Percentiles rank a stretch among this genome's conserved stretches.
These are phyloP conservation scores for Neurospora sp. DNA, from an alignment of 495 filamentous ascomycete genomes.

Conservation along the genomic window DNA sequence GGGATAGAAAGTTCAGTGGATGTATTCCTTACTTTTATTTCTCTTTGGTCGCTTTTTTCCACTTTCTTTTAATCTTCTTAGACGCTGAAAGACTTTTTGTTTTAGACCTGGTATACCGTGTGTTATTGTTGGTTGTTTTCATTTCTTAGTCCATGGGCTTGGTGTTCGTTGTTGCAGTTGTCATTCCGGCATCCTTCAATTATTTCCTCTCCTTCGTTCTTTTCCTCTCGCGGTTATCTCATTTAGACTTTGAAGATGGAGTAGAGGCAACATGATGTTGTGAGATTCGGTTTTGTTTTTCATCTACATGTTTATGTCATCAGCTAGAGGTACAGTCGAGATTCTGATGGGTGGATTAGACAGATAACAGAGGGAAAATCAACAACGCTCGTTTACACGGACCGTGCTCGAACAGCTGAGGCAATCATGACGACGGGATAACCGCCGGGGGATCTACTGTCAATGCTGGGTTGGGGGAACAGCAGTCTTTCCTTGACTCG, in stretches of 20 bases:
- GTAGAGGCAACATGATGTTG: not conserved
- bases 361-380: no score
- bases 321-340: not conserved
- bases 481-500: not conserved
- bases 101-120: not conserved
- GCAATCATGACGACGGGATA: not conserved
- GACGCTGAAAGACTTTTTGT: not conserved
- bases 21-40: not conserved
- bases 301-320: not conserved
- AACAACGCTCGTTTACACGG: not conserved
- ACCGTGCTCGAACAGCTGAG: not conserved
- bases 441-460: not conserved
- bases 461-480: not conserved
- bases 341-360: not conserved
- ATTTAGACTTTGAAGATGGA: not conserved
- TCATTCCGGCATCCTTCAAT: not conserved
- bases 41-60: not conserved
- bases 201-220: not conserved
- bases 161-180: not conserved
- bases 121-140: not conserved
- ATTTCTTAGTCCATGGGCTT: not conserved
- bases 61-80: not conserved
- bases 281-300: not conserved
- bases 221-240: not conserved
- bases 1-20: conserved; percentile 5